A percentile compares a stretch with the other conserved stretches of the same genome.
phyloP scores from a whole-genome alignment of 768 basidiomycete genomes.

The Termitomyces sp. region DNA sequence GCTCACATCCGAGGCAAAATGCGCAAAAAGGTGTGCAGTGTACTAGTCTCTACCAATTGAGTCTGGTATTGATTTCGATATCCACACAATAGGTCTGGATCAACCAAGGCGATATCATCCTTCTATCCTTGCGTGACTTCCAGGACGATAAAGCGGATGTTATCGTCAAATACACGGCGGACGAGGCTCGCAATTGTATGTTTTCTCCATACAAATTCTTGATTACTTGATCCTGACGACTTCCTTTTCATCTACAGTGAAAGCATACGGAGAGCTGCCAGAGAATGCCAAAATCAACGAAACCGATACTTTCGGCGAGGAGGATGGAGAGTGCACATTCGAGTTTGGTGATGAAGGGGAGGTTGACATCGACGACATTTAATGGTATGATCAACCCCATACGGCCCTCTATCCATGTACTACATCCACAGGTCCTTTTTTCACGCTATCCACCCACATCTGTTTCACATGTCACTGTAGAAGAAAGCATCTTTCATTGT shows the following conservation, averaged over 20 bases:
- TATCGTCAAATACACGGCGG: constrained; percentile 97
- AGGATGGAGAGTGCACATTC: constrained; percentile 85
- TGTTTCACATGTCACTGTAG: constrained; percentile 12
- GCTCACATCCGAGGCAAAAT: constrained; percentile 99
- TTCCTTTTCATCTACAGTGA: constrained; percentile 49
- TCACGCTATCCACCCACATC: constrained; percentile 7
- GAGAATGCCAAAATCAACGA: constrained; percentile 97
- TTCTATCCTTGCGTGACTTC: constrained; percentile 95
- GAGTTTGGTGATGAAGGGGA: constrained; percentile 90
- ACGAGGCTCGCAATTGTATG: constrained; percentile 82
- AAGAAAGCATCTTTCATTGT: constrained; percentile 7
- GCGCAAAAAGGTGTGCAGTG: constrained; percentile 88
- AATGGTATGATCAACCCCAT: constrained; percentile 21
- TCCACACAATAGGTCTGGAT: constrained; percentile 87
- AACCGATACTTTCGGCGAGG: constrained; percentile 89
- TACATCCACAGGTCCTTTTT: constrained; percentile 8
- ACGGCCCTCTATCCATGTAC: constrained; percentile 4
- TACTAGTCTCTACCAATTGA: background rate
- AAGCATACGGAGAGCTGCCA: constrained; percentile 97
- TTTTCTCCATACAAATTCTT: constrained; percentile 12
- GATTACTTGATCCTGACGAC: constrained; percentile 1
- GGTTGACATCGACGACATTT: constrained; percentile 89
- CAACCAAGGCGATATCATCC: constrained; percentile 95
- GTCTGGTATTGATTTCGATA: constrained; percentile 4
- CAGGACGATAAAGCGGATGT: constrained; percentile 99